Evolutionary conservation across 1,284 basidiomycete species (phyloP), one percentile per base, ranked within the genome.

Genomic region (Dichomitus squalens): DNA sequence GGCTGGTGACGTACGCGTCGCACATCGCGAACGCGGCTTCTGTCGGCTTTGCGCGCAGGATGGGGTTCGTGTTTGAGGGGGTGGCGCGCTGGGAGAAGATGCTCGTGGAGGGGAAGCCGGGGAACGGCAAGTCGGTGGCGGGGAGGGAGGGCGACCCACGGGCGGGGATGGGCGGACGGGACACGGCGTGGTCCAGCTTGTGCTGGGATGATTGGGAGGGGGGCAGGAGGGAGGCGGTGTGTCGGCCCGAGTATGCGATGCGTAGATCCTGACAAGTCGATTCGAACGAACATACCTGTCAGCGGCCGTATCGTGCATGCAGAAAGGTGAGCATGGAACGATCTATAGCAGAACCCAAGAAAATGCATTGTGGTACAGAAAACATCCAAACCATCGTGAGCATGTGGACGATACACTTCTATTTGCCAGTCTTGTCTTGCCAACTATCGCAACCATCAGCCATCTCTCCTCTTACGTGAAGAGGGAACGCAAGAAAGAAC

Each of bases 201-300:
- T 87, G 83, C 53, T 87, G 83, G 80, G 87, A 88, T 58, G 82
- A 84, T 52, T 89, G 87, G 87, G 81, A 84, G 58, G 65, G 68
- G 1, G 75, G 76, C 21, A 79, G 73, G 18, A 74, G 76, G 53
- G 81, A 82, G 25, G 71, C 72, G 40, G 78, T 83, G 2, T 33
- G 49, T 36, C 34, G 31, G 12, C 35, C 44, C 9, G 50, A 21
- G 36, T 47, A 33, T 8, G 16, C 21, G n/a, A 49, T 52, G 55
- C 38, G 52, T 12, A 23, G 14, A 14, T 14, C 29, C n/a, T 31
- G 9, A n/a, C 5, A n/a, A 25, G 11, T 7, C 2, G 25, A 44
- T 3, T 16, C 25, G 41, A 18, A 40, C 33, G 14, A 49, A 31
- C 29, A 31, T 31, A 11, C 29, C 29, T n/a, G 27, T 18, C 27